Percentiles rank a stretch among this genome's conserved stretches.
phyloP scores from a whole-genome alignment of 805 yeast genomes.

The Wickerhamomyces sydowiorum region DNA sequence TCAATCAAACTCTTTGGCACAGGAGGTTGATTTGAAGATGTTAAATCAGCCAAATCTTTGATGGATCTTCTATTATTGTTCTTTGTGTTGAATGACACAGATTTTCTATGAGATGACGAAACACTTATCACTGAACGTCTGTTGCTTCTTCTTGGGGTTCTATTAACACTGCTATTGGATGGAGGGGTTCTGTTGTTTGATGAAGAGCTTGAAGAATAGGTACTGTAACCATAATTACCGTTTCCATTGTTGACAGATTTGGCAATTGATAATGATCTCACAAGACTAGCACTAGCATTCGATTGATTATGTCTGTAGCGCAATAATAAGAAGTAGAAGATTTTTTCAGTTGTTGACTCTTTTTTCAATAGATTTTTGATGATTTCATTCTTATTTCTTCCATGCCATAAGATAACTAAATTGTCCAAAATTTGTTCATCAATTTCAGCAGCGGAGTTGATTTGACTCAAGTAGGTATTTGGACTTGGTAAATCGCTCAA shows the following conservation, averaged over 20 bases:
- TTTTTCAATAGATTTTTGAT: conserved; percentile 47
- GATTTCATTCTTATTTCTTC: conserved; percentile 55
- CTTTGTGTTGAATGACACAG: conserved; percentile 38
- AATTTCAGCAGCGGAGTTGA: conserved; percentile 37
- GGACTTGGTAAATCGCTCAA: conserved; percentile 26
- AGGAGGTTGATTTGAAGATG: conserved; percentile 10
- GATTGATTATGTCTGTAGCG: conserved; percentile 70
- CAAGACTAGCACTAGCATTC: conserved; percentile 15
- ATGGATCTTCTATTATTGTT: conserved; percentile 19
- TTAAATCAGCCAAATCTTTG: conserved; percentile 17
- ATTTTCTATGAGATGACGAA: conserved; percentile 43
- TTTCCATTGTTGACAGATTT: conserved; percentile 20
- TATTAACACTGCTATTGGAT: background rate
- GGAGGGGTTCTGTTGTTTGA: conserved; percentile 6
- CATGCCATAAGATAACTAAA: conserved; percentile 77
- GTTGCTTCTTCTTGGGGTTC: conserved; percentile 29
- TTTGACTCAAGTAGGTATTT: conserved; percentile 20
- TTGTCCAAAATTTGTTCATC: conserved; percentile 73
- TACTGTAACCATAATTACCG: conserved; percentile 1
- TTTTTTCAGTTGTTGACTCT: conserved; percentile 66
- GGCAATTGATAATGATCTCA: conserved; percentile 25
- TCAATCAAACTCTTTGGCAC: conserved; percentile 9
- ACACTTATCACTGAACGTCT: conserved; percentile 39
- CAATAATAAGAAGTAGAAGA: conserved; percentile 69
- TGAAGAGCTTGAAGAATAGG: conserved; percentile 4